Evolutionary conservation across 2,329 filamentous ascomycete species (phyloP).

Genomic region (Trichothecium roseum): DNA sequence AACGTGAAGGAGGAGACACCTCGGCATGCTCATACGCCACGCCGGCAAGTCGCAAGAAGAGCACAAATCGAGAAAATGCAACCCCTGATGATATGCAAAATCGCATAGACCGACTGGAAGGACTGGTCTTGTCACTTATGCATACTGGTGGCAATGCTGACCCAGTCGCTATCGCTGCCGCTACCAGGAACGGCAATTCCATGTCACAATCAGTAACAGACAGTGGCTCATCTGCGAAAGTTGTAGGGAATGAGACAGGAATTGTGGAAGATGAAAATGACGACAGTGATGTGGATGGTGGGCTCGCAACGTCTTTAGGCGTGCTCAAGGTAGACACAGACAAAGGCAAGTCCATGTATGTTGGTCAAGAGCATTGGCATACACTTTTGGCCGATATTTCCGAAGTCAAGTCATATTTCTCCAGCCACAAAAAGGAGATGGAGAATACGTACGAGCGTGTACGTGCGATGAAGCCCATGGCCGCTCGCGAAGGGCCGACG

Average conservation of each 20-base stretch:
- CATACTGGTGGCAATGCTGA: constrained; percentile 60
- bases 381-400: constrained; percentile 71
- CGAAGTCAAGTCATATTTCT: constrained; percentile 89
- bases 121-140: constrained; percentile 87
- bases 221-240: constrained; percentile 28
- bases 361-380: constrained; percentile 78
- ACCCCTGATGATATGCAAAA: constrained; percentile 96
- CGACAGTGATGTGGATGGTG: constrained; percentile 62
- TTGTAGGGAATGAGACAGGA: constrained; percentile 38
- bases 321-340: constrained; percentile 71
- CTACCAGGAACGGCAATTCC: constrained; percentile 19
- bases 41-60: constrained; percentile 62
- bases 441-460: constrained; percentile 74
- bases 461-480: constrained; percentile 53
- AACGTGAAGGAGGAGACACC: constrained; percentile 75
- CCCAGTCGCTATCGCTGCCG: constrained; percentile 21
- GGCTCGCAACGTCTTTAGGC: constrained; percentile 63
- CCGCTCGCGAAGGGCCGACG: constrained; percentile 55
- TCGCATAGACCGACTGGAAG: constrained; percentile 89
- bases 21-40: constrained; percentile 77
- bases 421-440: constrained; percentile 76
- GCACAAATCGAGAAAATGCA: constrained; percentile 46
- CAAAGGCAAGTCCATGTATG: constrained; percentile 69
- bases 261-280: constrained; percentile 43
- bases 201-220: constrained; percentile 27